phyloP scores from a whole-genome alignment of 257 asterid genomes.

The Solanum chiquidenum region DNA sequence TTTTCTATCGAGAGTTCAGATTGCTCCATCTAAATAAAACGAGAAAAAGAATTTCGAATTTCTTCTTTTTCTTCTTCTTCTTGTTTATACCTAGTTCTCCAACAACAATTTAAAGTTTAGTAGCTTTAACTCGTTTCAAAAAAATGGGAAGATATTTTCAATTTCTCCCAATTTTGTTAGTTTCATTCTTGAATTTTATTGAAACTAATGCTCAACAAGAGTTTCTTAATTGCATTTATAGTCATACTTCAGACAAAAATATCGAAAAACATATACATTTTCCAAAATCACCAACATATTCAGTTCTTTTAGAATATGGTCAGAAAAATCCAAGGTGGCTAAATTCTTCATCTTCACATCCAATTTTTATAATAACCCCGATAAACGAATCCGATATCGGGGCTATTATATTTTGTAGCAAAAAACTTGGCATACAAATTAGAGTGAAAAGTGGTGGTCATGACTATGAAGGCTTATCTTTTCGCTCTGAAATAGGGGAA shows the following conservation, averaged over 20 bases:
- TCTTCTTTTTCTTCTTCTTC: background rate
- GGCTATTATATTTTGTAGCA: slow-evolving; percentile 4
- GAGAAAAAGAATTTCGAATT: too few relatives aligned
- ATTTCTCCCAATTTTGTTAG: background rate
- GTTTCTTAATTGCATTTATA: background rate
- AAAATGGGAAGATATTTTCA: background rate
- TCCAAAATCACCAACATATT: slow-evolving; percentile 13
- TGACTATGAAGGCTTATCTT: slow-evolving; percentile 27
- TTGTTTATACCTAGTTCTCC: background rate
- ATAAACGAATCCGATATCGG: background rate
- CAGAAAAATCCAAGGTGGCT: slow-evolving; percentile 26
- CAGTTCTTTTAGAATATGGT: slow-evolving; percentile 4
- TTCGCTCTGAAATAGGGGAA: background rate
- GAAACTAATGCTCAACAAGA: background rate
- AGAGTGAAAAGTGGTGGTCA: slow-evolving; percentile 22
- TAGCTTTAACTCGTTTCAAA: background rate
- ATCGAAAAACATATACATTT: background rate
- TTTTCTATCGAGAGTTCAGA: background rate
- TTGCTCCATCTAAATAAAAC: too few relatives aligned
- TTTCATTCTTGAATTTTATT: background rate
- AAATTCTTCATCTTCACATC: slow-evolving; percentile 1
- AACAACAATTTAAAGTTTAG: background rate
- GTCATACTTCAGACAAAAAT: background rate
- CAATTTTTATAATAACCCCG: slow-evolving; percentile 7
- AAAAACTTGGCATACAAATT: background rate